phyloP scores from a whole-genome alignment of 2,329 filamentous ascomycete genomes.

The Aureobasidium lini region DNA sequence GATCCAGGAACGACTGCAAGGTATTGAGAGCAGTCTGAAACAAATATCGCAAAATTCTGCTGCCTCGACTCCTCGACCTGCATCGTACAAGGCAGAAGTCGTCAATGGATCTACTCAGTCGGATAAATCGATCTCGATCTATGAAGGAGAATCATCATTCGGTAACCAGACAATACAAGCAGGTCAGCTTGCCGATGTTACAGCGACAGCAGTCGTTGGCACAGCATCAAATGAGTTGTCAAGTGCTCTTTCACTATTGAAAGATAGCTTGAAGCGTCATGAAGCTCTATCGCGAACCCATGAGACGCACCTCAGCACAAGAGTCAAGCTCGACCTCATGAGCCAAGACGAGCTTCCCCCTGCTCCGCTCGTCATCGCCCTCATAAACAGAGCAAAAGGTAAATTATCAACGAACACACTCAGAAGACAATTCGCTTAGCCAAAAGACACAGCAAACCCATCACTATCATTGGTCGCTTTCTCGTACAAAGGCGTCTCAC shows the following conservation, averaged over 20 bases:
- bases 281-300: constrained; percentile 11
- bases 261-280: constrained; percentile 14
- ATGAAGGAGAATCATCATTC: constrained; percentile 15
- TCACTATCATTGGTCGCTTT: constrained; percentile 12
- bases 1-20: constrained; percentile 12
- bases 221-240: constrained; percentile 12
- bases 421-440: neutral
- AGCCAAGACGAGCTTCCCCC: constrained; percentile 8
- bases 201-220: constrained; percentile 9
- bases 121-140: neutral
- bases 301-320: constrained; percentile 11
- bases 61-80: neutral
- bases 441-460: neutral
- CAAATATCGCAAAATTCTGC: neutral
- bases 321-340: neutral
- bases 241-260: neutral
- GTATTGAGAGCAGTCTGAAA: constrained; percentile 12
- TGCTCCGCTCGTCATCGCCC: constrained; percentile 4
- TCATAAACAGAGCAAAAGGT: constrained; percentile 14
- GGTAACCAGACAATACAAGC: constrained; percentile 10
- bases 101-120: neutral
- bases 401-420: neutral
- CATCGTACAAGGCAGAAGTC: too few relatives aligned
- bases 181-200: constrained; percentile 13
- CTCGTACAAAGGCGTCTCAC: neutral